phyloP scores from a whole-genome alignment of 2,329 filamentous ascomycete genomes.

The Ophiostoma sp. region DNA sequence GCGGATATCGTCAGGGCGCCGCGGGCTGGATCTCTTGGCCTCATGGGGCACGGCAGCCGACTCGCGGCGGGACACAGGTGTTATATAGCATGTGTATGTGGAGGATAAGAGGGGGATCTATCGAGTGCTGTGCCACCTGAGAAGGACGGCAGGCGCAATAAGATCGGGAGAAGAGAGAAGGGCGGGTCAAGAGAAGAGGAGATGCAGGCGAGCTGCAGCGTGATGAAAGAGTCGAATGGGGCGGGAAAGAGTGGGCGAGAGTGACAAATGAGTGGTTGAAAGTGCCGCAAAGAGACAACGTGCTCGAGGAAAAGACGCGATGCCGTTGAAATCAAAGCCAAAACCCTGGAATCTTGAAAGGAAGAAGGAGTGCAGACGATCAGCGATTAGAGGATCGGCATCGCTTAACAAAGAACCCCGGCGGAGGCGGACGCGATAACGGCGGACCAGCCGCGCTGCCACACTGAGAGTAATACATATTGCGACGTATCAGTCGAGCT shows the following conservation, averaged over 20 bases:
- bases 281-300: background rate
- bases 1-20: constrained; percentile 18
- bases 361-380: background rate
- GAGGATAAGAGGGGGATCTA: background rate
- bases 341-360: background rate
- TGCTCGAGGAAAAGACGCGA: constrained; percentile 2
- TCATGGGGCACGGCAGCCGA: constrained; percentile 17
- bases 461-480: background rate
- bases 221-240: background rate
- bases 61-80: constrained; percentile 8
- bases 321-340: background rate
- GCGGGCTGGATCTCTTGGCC: constrained; percentile 3
- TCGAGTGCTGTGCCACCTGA: constrained; percentile 1
- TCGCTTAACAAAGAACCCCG: background rate
- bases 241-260: background rate
- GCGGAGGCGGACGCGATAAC: constrained; percentile 7
- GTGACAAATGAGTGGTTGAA: background rate
- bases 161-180: background rate
- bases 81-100: constrained; percentile 22
- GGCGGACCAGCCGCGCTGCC: background rate
- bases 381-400: constrained; percentile 10
- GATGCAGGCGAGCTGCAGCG: background rate
- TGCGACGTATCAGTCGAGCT: background rate
- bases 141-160: background rate
- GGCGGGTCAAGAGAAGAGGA: background rate